phyloP scores from a whole-genome alignment of 2,329 filamentous ascomycete species.

The Ophiostoma himal-ulmi region DNA sequence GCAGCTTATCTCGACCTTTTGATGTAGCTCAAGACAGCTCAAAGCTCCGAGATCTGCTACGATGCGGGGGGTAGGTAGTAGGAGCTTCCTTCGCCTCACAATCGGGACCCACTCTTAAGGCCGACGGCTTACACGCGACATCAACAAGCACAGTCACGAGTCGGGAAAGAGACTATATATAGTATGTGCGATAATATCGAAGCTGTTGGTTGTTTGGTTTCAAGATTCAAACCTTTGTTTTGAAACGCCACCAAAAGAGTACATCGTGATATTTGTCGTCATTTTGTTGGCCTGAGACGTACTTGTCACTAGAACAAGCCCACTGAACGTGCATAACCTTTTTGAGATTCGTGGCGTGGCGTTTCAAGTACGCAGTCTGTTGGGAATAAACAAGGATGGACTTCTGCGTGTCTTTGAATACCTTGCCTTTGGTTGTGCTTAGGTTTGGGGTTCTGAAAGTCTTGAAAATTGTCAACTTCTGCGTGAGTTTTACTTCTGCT shows the following conservation, averaged over 20 bases:
- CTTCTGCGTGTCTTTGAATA: not conserved
- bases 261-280: not conserved
- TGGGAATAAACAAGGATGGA: not conserved
- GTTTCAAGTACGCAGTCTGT: not conserved
- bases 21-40: not conserved
- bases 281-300: not conserved
- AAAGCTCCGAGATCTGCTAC: not conserved
- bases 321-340: not conserved
- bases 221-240: not conserved
- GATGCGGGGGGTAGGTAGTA: not conserved
- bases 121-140: conserved; percentile 6
- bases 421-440: not conserved
- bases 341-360: not conserved
- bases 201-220: not conserved
- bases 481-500: not conserved
- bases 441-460: not conserved
- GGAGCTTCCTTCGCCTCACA: not conserved
- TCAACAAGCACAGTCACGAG: not conserved
- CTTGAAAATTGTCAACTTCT: no score
- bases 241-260: not conserved
- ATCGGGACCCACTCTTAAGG: not conserved
- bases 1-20: not conserved
- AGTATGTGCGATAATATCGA: not conserved
- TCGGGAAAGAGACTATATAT: not conserved
- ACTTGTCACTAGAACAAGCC: not conserved